These are phyloP conservation scores for Neurospora sp. DNA, from an alignment of 495 filamentous ascomycete species.

Conservation along the genomic window DNA sequence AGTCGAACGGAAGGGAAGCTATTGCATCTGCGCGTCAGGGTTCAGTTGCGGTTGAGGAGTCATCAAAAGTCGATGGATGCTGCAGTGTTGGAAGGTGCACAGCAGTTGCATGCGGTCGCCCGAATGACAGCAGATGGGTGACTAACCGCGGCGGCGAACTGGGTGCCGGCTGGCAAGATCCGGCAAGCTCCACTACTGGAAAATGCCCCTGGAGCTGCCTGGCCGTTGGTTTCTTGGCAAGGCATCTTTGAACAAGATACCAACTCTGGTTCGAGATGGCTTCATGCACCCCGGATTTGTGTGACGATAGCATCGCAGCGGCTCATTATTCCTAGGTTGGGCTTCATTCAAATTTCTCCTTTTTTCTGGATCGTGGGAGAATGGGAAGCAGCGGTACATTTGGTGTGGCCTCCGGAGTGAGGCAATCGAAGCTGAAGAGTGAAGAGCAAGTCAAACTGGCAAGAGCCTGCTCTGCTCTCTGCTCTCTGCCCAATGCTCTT, in stretches of 20 bases:
- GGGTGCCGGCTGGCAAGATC: neutral
- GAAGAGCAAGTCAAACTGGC: neutral
- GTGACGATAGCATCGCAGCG: neutral
- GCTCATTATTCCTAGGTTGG: neutral
- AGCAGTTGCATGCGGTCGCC: neutral
- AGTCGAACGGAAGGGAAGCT: conserved; percentile 12
- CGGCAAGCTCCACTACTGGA: neutral
- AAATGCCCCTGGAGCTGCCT: neutral
- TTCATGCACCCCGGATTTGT: neutral
- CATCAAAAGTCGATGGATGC: neutral
- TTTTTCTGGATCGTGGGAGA: neutral
- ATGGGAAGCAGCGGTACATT: neutral
- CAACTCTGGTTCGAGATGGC: neutral
- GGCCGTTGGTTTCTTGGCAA: neutral
- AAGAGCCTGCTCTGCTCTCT: neutral
- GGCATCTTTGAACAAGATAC: neutral
- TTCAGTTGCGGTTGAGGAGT: neutral
- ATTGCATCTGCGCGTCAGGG: neutral
- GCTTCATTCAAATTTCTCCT: neutral
- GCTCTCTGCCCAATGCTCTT: neutral
- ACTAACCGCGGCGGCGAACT: neutral
- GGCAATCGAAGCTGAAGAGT: neutral
- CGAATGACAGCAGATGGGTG: neutral
- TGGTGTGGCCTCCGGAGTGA: neutral
- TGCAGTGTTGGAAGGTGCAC: neutral